Percentiles rank a stretch among this genome's conserved stretches.
phyloP scores from a whole-genome alignment of 306 rosid species.

The Astragalus membranaceus region DNA sequence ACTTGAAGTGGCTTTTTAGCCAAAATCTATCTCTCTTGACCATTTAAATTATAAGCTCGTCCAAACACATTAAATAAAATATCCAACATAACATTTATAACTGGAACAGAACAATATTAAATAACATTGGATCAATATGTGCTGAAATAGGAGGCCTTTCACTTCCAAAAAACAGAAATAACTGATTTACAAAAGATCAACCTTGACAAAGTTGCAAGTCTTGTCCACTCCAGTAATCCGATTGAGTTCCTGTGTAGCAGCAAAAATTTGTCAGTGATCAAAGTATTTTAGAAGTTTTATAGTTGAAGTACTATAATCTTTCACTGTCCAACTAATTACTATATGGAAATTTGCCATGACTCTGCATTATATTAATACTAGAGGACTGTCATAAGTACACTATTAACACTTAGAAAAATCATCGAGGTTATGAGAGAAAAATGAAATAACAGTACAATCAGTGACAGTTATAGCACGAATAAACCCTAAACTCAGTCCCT shows the following conservation, averaged over 20 bases:
- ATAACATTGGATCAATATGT: neutral
- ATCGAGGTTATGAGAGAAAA: neutral
- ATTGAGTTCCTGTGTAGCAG: constrained; percentile 58
- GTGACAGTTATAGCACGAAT: too few relatives aligned
- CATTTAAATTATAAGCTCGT: neutral
- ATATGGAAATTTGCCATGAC: neutral
- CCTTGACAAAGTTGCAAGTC: constrained; percentile 79
- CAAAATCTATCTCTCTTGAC: neutral
- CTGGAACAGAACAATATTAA: neutral
- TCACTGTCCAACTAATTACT: neutral
- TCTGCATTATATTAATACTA: neutral
- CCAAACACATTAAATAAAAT: neutral
- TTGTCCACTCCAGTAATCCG: constrained; percentile 55
- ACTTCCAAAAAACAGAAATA: neutral
- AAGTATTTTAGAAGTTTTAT: neutral
- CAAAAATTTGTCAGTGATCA: neutral
- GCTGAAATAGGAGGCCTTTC: neutral
- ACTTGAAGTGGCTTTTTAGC: neutral
- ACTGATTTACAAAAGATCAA: constrained; percentile 25
- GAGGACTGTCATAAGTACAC: neutral
- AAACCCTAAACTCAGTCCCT: too few relatives aligned
- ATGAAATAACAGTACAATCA: too few relatives aligned
- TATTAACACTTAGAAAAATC: neutral
- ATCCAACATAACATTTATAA: neutral
- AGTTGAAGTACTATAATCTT: neutral